phyloP scores from a whole-genome alignment of 2,329 filamentous ascomycete genomes.

The Colletotrichum tofieldiae region DNA sequence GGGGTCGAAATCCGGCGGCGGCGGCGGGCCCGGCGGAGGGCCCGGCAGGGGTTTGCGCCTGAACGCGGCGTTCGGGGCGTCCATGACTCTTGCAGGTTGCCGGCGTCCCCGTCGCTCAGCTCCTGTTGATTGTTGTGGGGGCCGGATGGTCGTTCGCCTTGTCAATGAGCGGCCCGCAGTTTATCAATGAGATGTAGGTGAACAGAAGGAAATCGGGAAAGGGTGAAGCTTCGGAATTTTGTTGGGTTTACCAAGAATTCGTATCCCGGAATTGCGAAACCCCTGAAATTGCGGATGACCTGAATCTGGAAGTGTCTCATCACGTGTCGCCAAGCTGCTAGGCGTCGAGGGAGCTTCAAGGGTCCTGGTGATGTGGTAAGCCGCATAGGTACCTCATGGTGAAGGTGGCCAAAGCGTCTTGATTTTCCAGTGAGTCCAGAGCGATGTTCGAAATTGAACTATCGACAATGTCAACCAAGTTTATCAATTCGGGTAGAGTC shows the following conservation, averaged over 20 bases:
- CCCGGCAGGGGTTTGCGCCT: conserved; percentile 41
- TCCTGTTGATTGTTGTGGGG: conserved; percentile 6
- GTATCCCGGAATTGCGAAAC: conserved; percentile 18
- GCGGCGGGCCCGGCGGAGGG: conserved; percentile 36
- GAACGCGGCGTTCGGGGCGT: conserved; percentile 16
- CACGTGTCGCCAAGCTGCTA: conserved; percentile 42
- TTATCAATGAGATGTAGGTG: background rate
- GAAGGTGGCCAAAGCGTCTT: conserved; percentile 23
- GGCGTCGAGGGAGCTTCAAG: conserved; percentile 17
- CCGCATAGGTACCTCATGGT: background rate
- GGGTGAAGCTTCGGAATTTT: background rate
- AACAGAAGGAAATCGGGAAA: background rate
- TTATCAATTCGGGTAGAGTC: background rate
- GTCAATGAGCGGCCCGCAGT: background rate
- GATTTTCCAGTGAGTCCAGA: background rate
- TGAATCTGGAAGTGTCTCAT: conserved; percentile 43
- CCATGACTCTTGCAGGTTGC: conserved; percentile 29
- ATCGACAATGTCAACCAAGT: background rate
- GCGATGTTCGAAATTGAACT: background rate
- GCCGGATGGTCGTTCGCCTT: background rate
- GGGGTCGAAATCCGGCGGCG: conserved; percentile 39
- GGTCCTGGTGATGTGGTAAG: conserved; percentile 27
- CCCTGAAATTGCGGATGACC: conserved; percentile 13
- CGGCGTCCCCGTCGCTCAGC: background rate
- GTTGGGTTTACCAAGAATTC: background rate